phyloP scores from a whole-genome alignment of 345 rosid genomes.

The Litchi chinensis region DNA sequence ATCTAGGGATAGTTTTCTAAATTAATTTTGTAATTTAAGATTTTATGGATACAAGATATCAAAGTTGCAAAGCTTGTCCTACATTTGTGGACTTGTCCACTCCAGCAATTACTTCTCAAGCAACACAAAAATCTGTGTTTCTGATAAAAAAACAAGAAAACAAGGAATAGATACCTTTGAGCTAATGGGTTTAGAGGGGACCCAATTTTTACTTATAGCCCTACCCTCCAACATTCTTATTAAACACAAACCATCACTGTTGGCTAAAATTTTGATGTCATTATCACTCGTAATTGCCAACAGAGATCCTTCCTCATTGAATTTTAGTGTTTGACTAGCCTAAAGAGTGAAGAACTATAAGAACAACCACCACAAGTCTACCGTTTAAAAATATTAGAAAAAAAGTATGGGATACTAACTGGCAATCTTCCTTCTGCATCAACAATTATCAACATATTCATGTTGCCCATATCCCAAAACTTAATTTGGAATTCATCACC shows the following conservation, averaged over 20 bases:
- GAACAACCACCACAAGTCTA: neutral
- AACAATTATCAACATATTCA: conserved; percentile 41
- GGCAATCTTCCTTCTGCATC: conserved; percentile 70
- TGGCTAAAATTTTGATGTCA: conserved; percentile 58
- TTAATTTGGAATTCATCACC: too few species aligned
- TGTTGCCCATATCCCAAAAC: too few species aligned
- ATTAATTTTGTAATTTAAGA: too few species aligned
- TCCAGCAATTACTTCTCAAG: neutral
- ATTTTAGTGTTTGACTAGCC: conserved; percentile 61
- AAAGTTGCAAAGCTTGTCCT: neutral
- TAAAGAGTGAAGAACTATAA: conserved; percentile 25
- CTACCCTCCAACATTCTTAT: conserved; percentile 46
- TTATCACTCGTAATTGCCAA: conserved; percentile 58
- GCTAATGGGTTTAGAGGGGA: conserved; percentile 46
- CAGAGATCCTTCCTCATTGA: neutral
- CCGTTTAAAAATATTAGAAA: neutral
- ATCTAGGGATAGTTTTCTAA: too few species aligned
- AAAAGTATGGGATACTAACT: conserved; percentile 34
- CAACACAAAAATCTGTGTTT: too few species aligned
- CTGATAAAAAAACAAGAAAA: too few species aligned
- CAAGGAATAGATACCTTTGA: too few species aligned
- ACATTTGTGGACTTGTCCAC: neutral
- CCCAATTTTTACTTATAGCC: conserved; percentile 42
- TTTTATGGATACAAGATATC: too few species aligned
- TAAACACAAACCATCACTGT: too few species aligned